Evolutionary conservation across 805 yeast species (phyloP).

Genomic region (Saturnispora diversa): DNA sequence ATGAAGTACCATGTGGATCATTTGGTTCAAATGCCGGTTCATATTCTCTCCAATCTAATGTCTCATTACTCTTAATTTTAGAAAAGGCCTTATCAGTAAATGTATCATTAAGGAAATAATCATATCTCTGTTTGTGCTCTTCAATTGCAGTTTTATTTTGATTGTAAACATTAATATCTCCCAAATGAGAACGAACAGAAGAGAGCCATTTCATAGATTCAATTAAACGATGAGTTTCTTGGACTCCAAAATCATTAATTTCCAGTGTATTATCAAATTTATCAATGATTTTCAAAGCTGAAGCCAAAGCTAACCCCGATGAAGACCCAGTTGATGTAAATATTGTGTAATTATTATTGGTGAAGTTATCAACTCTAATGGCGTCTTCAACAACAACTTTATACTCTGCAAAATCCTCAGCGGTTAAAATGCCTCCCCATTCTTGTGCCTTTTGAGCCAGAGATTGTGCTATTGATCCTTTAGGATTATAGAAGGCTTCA

Average conservation of each 20-base stretch:
- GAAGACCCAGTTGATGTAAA: slow-evolving; percentile 66
- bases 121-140: slow-evolving; percentile 32
- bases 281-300: slow-evolving; percentile 55
- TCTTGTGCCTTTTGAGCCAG: slow-evolving; percentile 42
- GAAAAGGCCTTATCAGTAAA: slow-evolving; percentile 50
- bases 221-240: slow-evolving; percentile 56
- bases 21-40: slow-evolving; percentile 69
- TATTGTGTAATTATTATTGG: slow-evolving; percentile 27
- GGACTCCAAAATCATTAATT: slow-evolving; percentile 35
- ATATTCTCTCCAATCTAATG: slow-evolving; percentile 65
- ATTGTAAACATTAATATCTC: slow-evolving; percentile 43
- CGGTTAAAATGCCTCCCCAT: slow-evolving; percentile 60
- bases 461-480: slow-evolving; percentile 60
- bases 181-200: slow-evolving; percentile 75
- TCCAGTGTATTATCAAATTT: slow-evolving; percentile 23
- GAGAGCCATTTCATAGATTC: slow-evolving; percentile 96
- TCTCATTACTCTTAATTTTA: slow-evolving; percentile 47
- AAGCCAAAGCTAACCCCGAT: slow-evolving; percentile 72
- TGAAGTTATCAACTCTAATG: slow-evolving; percentile 32
- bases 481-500: slow-evolving; percentile 74
- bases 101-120: slow-evolving; percentile 37
- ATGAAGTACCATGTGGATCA: slow-evolving; percentile 89
- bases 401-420: slow-evolving; percentile 62
- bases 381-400: slow-evolving; percentile 41
- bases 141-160: slow-evolving; percentile 19